These are phyloP conservation scores for Rhynchospora pubera DNA, from an alignment of 176 grass and related monocot species.

Conservation along the genomic window DNA sequence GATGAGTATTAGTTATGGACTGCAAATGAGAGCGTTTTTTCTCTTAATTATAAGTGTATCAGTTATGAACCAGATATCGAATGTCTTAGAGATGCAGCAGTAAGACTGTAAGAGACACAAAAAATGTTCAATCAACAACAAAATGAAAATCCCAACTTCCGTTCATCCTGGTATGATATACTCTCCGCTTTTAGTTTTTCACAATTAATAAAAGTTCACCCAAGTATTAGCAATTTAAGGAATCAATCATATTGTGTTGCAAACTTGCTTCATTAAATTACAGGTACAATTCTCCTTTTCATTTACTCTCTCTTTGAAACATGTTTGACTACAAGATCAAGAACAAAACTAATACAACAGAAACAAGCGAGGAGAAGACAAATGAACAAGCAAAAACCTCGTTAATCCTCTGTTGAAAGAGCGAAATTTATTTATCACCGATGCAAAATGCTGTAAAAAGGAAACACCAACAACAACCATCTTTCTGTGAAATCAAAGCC, in stretches of 20 bases:
- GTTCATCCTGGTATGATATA: neutral
- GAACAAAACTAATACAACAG: neutral
- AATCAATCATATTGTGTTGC: neutral
- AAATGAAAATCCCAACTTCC: neutral
- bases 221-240: neutral
- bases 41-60: too few species aligned
- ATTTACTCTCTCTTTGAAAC: neutral
- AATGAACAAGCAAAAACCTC: neutral
- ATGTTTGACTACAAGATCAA: slow-evolving; percentile 1
- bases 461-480: slow-evolving; percentile 16
- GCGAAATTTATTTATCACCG: slow-evolving; percentile 5
- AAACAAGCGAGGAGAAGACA: neutral
- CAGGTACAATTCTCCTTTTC: neutral
- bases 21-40: too few species aligned
- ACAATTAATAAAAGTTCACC: neutral
- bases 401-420: neutral
- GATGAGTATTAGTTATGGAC: too few species aligned
- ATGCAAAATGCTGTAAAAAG: slow-evolving; percentile 24
- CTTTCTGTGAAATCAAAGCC: slow-evolving; percentile 24
- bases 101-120: neutral
- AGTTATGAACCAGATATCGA: too few species aligned
- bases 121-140: neutral
- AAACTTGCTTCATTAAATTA: neutral
- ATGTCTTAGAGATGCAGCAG: neutral
- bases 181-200: neutral